Evolutionary conservation across 2,329 filamentous ascomycete species (phyloP).

Genomic region (Trichoderma atroviride): DNA sequence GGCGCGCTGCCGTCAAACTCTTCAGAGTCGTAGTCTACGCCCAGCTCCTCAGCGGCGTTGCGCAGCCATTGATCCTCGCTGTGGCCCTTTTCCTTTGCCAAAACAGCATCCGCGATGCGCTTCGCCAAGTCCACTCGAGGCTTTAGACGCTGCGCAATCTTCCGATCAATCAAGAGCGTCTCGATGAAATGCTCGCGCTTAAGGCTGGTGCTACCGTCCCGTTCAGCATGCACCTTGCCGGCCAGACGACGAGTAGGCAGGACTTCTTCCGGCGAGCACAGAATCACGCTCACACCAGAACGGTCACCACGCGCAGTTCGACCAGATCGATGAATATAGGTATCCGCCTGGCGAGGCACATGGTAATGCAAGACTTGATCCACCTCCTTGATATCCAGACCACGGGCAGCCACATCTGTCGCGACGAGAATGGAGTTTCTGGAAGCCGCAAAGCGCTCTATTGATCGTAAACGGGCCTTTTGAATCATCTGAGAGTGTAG

Average conservation of each 20-base stretch:
- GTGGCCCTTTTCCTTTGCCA: constrained; percentile 85
- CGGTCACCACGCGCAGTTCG: constrained; percentile 84
- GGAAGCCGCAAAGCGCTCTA: constrained; percentile 81
- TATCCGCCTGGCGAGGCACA: constrained; percentile 85
- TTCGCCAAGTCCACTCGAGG: constrained; percentile 81
- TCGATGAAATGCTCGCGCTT: constrained; percentile 70
- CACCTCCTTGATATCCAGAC: constrained; percentile 88
- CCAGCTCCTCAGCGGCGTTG: constrained; percentile 85
- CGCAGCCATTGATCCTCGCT: constrained; percentile 85
- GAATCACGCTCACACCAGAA: constrained; percentile 78
- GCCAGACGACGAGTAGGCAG: constrained; percentile 80
- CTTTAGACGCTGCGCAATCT: constrained; percentile 74
- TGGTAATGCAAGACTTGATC: constrained; percentile 95
- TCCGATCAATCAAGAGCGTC: constrained; percentile 81
- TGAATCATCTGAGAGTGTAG: constrained; percentile 95
- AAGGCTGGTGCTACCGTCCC: constrained; percentile 50
- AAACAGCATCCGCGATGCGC: constrained; percentile 76
- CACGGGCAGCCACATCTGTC: constrained; percentile 90
- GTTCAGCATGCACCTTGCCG: constrained; percentile 78
- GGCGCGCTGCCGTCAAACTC: constrained; percentile 79
- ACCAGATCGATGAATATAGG: constrained; percentile 93
- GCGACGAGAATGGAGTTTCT: constrained; percentile 76
- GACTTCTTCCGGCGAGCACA: constrained; percentile 91
- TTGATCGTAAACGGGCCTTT: constrained; percentile 88
- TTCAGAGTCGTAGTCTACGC: constrained; percentile 90